Base-by-base conservation (phyloP, 768 basidiomycete species). In the Boletus vermiculosoides region DNA sequence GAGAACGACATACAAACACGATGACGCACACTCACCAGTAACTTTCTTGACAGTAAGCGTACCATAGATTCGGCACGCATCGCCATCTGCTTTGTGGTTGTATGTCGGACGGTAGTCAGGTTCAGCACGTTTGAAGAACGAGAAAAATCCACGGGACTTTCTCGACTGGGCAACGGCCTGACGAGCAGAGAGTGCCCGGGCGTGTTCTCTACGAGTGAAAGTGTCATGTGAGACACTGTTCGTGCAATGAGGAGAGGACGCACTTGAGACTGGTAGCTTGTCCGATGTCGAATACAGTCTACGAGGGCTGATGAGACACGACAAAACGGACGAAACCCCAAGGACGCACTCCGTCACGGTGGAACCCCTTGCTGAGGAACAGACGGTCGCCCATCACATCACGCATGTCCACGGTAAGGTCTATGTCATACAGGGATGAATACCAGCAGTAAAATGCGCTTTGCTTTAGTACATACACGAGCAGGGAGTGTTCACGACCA, bases 341-440 rank as follows among this genome's bases (percentile, higher is more conserved):
- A 47, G 22, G 34, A 52, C 77, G 82, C 67, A 92, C 90, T 39
- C 94, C 93, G 65, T 99, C 95, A 53, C 93, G 84, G 55, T 79
- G 84, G 67, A 98, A 84, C 25, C 84, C 85, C 58, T 83, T 79
- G 64, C 84, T 94, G 56, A 98, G 80, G 69, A 87, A 90, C 33
- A 99, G 67, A 41, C 96, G 79, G 70, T 99, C 96, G 3, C 96
- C 96, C n/a, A 97, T 81, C 0, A 90, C 90, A 70, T 99, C 96
- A 56, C 94, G 79, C 58, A 99, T 70, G 69, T 98, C 96, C 25
- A 98, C 88, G 48, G 84, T 87, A 50, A 98, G 76, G 68, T 80
- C 95, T 98, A 60, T 30, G 59, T 30, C 4, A 11, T 12, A 33
- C 34, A 22, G 16, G 10, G 39, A 49, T 54, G 50, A 66, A 52